These are phyloP conservation scores for Lentinula aciculospora DNA, from an alignment of 768 basidiomycete genomes.

Conservation along the genomic window DNA sequence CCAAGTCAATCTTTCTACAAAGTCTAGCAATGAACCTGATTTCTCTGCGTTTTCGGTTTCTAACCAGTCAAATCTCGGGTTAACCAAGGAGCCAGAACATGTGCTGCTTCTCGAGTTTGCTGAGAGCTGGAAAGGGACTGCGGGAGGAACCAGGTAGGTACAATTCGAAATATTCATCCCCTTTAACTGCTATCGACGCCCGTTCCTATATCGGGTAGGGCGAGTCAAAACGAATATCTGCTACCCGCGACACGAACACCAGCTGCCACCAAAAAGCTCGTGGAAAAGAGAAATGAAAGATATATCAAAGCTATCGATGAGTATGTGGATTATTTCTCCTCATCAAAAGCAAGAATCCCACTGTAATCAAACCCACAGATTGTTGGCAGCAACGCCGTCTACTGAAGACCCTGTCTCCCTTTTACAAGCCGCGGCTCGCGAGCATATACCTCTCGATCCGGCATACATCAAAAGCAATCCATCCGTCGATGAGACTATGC, in stretches of 20 bases:
- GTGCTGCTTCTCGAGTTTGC: slow-evolving; percentile 48
- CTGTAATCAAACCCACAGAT: slow-evolving; percentile 36
- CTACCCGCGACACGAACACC: slow-evolving; percentile 32
- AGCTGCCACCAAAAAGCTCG: slow-evolving; percentile 57
- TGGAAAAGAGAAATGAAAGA: slow-evolving; percentile 62
- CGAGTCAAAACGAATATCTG: neutral
- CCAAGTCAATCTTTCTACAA: slow-evolving; percentile 34
- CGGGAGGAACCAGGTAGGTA: slow-evolving; percentile 17
- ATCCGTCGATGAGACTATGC: slow-evolving; percentile 4
- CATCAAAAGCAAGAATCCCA: neutral
- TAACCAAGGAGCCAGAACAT: slow-evolving; percentile 33
- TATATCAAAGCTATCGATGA: slow-evolving; percentile 67
- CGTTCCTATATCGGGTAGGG: neutral
- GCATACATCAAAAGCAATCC: slow-evolving; percentile 11
- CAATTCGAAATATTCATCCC: no score
- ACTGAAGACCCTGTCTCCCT: slow-evolving; percentile 58
- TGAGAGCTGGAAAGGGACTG: slow-evolving; percentile 32
- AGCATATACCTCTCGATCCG: slow-evolving; percentile 69
- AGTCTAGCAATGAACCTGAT: slow-evolving; percentile 32
- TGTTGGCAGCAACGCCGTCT: slow-evolving; percentile 40
- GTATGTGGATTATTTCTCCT: slow-evolving; percentile 27
- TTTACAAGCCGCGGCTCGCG: slow-evolving; percentile 60
- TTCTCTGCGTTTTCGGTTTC: slow-evolving; percentile 24
- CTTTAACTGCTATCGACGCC: neutral
- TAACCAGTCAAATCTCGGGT: slow-evolving; percentile 11